phyloP scores from a whole-genome alignment of 805 yeast species.

The Pichia pseudocactophila region DNA sequence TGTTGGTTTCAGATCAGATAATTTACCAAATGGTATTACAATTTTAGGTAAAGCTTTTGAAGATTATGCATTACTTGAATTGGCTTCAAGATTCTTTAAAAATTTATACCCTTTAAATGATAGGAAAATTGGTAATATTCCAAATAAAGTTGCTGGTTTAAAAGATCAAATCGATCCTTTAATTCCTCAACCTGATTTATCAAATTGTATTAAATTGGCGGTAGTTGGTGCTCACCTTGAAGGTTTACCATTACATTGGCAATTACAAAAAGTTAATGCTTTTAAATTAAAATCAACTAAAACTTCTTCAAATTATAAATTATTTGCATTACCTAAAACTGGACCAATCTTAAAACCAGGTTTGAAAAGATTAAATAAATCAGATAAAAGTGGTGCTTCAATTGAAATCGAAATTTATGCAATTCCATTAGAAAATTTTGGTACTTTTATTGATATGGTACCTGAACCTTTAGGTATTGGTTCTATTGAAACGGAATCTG shows the following conservation, averaged over 20 bases:
- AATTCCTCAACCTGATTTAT: conserved; percentile 37
- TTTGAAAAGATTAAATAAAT: conserved; percentile 47
- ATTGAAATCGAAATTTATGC: conserved; percentile 79
- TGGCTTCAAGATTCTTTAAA: conserved; percentile 66
- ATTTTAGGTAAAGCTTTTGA: conserved; percentile 72
- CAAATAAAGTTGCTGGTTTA: conserved; percentile 18
- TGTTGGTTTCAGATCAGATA: conserved; percentile 79
- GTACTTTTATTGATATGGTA: conserved; percentile 76
- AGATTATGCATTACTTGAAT: conserved; percentile 80
- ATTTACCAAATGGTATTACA: conserved; percentile 86
- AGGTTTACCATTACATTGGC: conserved; percentile 92
- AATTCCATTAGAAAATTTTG: conserved; percentile 70
- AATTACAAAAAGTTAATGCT: conserved; percentile 77
- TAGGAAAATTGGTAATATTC: conserved; percentile 47
- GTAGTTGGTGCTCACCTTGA: conserved; percentile 94
- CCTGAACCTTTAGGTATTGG: conserved; percentile 97
- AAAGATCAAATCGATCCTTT: conserved; percentile 37
- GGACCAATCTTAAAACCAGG: conserved; percentile 92
- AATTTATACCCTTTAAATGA: conserved; percentile 33
- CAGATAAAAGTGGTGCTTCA: conserved; percentile 38
- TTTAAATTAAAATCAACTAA: conserved; percentile 52
- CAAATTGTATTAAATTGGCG: conserved; percentile 56
- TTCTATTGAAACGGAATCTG: conserved; percentile 71
- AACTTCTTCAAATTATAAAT: conserved; percentile 62
- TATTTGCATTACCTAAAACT: conserved; percentile 73